Evolutionary conservation across 2,329 filamentous ascomycete species (phyloP), one percentile per base, ranked within the genome.

Genomic region (Penicillium sp.): DNA sequence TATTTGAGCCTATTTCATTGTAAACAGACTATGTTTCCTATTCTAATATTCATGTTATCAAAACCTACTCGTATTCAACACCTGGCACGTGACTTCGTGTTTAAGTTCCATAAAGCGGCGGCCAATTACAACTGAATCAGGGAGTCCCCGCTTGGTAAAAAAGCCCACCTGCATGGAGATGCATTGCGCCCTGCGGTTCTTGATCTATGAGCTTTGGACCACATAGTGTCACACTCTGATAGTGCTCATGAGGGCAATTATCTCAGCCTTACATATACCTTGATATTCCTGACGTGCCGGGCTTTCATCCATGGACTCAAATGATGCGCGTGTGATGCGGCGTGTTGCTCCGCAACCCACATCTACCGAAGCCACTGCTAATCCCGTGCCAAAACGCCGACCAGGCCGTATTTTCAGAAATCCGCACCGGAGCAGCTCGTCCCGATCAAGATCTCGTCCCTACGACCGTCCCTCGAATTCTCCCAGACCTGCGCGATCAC

Each of bases 391-490:
- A 21, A 54, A 52, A 47, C 53, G 53, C 11, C 49, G 52, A 39
- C 47, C 42, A n/a, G 56, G 47, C 9, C 56, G 55, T 8, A 46
- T 32, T 10, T 61, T 59, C 43, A 59, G 59, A 39, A 48, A 46
- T 1, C 50, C 53, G 13, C 31, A 27, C 5, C 42, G 50, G 38
- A 59, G 46, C 43, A 34, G 40, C 36, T 54, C 50, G 7, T 47
- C 52, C 14, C 55, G 52, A 9, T 54, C 52, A 7, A 39, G 52
- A 21, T 52, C 55, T 16, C 32, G 49, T 8, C 49, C 48, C 32
- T 55, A 54, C 3, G 46, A 34, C 14, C 48, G 43, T 32, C 44
- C 49, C 2, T 52, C 56, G n/a, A 49, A 51, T 21, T 49, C 52
- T 11, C 52, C 52, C 13, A 24, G 31, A 31, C 31, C 43, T 2